Base-by-base conservation (phyloP, 768 basidiomycete genomes). In the Tylopilus felleus region DNA sequence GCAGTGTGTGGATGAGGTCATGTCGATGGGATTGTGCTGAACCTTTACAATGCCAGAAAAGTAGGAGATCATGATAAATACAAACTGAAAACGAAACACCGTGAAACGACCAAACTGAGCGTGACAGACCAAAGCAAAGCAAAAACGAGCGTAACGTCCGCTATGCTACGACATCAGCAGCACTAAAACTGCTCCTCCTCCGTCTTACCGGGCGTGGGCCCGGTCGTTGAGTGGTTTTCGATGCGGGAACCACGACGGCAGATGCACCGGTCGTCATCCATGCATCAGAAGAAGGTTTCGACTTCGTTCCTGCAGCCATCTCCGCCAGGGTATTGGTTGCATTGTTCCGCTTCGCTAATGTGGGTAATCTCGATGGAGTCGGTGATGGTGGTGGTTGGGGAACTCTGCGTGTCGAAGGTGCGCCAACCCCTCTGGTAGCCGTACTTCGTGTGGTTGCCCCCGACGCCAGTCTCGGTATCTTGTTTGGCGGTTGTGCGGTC, bases 101-200 rank as follows among this genome's bases (percentile, higher is more conserved):
- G 42, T 52, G 28, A 55, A 49, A 50, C 35, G 56, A 47, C 35
- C 49, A 21, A 47, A 8, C 33, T 33, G 16, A 13, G 28, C 40
- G 51, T 27, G 36, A 48, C 38, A 58, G 44, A 47, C 41, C 50
- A 58, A 35, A 21, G 51, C 7, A 65, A 59, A 60, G 43, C 57
- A 58, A 58, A 19, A 53, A 35, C 39, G 58, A 33, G 39, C 48
- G 39, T n/a, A 38, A 44, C 29, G 33, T 47, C 36, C 42, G 45
- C 73, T 74, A 93, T 63, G 88, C 90, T 56, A 92, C 82, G 21
- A 93, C 85, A 67, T 93, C 91, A 4, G 88, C 90, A 52, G 85
- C 78, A 66, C 92, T 93, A 70, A 93, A 93, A 63, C 92, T 93
- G 65, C 91, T 93, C 55, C 91, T 77, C 65, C 91, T 75, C 57